Base-by-base conservation (phyloP, 306 rosid genomes). In the Echinosophora koreensis region DNA sequence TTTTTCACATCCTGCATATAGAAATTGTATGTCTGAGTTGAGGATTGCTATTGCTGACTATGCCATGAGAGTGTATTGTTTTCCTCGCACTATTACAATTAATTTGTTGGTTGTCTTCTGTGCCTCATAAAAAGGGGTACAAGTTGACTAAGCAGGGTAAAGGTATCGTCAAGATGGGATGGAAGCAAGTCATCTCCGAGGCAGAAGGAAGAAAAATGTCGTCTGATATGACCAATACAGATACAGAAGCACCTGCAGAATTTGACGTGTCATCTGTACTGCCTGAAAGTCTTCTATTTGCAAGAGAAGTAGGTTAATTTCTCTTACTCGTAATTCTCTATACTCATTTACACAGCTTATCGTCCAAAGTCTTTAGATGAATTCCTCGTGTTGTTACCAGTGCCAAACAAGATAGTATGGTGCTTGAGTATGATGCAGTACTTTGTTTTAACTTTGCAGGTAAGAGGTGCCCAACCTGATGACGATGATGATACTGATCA, bases 141-240 rank as follows among this genome's bases (percentile, higher is more conserved):
- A 89, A 80, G 84, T 77, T 91, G 59, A 91, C 93, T 32, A 89
- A 70, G 81, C 92, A 91, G 65, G 93, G 93, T 15, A 83, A 67
- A 51, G 75, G 84, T 58, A 61, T 84, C 1, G 6, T 49, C 73
- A 79, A 71, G 74, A 73, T 86, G 88, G 88, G 86, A 51, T 91
- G 92, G 92, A 81, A 10, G 77, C 81, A 78, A 79, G 85, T 91
- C 42, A 54, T 81, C 77, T 84, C 90, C 5, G 82, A 76, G 65
- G 44, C 32, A 42, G 72, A 47, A 64, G 90, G 87, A 35, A 85
- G 68, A 13, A 86, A 84, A 77, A 87, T 91, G 88, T 76, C 78
- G 69, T 86, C 94, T 58, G 77, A 85, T 3, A 87, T 87, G 92
- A 77, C 84, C 38, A 89, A 80, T 28, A 69, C 49, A 47, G 72